Conservation (phyloP, 2,329 filamentous ascomycete genomes). For the Aspergillus bombycis region DNA sequence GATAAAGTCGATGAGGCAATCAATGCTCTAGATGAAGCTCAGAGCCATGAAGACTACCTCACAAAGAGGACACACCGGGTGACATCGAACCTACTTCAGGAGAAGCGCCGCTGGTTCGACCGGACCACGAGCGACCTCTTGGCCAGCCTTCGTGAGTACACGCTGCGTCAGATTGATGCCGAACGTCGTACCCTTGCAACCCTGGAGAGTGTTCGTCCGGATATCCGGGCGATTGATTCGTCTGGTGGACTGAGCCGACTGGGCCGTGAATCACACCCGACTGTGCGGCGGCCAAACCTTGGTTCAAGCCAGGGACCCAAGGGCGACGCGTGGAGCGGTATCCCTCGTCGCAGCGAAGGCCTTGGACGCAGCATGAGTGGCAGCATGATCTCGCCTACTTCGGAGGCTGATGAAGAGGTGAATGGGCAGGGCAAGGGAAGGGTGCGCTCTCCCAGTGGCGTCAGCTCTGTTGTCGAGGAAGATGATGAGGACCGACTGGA, state of each 20-base stretch:
- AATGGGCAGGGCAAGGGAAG: constrained; percentile 50
- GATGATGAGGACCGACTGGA: constrained; percentile 91
- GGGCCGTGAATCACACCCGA: constrained; percentile 83
- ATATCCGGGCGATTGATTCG: constrained; percentile 89
- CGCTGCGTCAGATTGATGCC: constrained; percentile 90
- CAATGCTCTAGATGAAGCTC: constrained; percentile 81
- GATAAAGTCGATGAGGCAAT: constrained; percentile 99
- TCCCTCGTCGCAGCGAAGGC: constrained; percentile 80
- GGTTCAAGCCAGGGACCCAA: constrained; percentile 92
- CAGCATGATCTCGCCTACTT: constrained; percentile 66
- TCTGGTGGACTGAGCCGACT: constrained; percentile 87
- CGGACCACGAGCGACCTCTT: constrained; percentile 84
- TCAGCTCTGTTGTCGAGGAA: constrained; percentile 53
- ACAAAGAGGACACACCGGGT: constrained; percentile 85
- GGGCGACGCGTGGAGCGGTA: constrained; percentile 97
- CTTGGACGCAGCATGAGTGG: constrained; percentile 76
- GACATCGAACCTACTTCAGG: constrained; percentile 82
- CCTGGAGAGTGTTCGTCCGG: constrained; percentile 88
- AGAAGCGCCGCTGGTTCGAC: constrained; percentile 88
- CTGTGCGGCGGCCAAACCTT: constrained; percentile 71
- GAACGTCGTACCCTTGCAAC: constrained; percentile 89
- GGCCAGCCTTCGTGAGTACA: constrained; percentile 84
- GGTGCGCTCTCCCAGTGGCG: constrained; percentile 51
- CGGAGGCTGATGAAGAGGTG: constrained; percentile 64
- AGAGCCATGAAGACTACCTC: constrained; percentile 78